Evolutionary conservation across 257 asterid species (phyloP).

Genomic region (Nemophila menziesii): DNA sequence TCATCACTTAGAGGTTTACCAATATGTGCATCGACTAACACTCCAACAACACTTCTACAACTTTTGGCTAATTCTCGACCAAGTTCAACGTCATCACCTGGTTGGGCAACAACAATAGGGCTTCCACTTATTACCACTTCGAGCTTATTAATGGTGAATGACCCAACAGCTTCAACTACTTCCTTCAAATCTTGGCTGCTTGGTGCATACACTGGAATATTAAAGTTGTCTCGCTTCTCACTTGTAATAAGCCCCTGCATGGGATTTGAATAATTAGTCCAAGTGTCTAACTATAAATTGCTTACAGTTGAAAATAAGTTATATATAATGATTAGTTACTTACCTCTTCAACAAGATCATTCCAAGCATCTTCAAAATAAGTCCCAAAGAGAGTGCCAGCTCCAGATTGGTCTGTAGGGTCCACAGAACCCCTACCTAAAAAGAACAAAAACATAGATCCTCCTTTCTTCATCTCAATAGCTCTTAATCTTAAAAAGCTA

Average conservation of each 20-base stretch:
- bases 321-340: conserved; percentile 8
- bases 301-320: too few species aligned
- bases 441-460: conserved; percentile 94
- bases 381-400: conserved; percentile 92
- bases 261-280: background rate
- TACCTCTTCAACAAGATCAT: conserved; percentile 97
- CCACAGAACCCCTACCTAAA: conserved; percentile 66
- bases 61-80: conserved; percentile 83
- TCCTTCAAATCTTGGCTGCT: conserved; percentile 85
- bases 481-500: conserved; percentile 49
- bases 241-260: conserved; percentile 71
- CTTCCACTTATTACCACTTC: conserved; percentile 82
- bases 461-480: conserved; percentile 66
- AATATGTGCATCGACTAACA: conserved; percentile 87
- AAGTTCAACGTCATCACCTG: conserved; percentile 67
- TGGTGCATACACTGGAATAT: conserved; percentile 86
- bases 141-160: conserved; percentile 55
- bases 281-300: too few species aligned
- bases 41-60: conserved; percentile 79
- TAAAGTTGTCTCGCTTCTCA: conserved; percentile 76
- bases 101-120: conserved; percentile 77
- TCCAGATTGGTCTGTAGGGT: conserved; percentile 93
- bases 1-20: conserved; percentile 68
- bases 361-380: conserved; percentile 96
- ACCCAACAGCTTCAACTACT: conserved; percentile 71